Evolutionary conservation across 2,329 filamentous ascomycete species (phyloP).

Genomic region (Stagonosporopsis tanaceti): DNA sequence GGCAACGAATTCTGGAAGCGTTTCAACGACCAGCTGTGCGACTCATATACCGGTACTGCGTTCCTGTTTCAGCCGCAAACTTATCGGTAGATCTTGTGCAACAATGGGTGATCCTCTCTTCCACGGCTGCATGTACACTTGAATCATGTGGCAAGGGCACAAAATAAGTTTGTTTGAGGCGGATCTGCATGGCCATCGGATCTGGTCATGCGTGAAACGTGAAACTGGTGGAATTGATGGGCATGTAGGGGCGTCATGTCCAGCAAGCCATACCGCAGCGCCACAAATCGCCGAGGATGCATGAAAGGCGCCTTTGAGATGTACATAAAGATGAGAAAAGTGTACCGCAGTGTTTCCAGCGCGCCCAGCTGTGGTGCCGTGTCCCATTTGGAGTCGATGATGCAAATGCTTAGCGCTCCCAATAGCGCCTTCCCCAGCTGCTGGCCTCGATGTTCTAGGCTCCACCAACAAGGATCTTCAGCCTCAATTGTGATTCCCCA

Average conservation of each 20-base stretch:
- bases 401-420: neutral
- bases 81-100: slow-evolving; percentile 15
- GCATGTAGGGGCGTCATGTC: neutral
- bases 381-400: neutral
- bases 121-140: slow-evolving; percentile 12
- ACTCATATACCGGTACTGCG: slow-evolving; percentile 15
- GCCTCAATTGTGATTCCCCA: slow-evolving; percentile 1
- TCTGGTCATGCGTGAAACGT: slow-evolving; percentile 7
- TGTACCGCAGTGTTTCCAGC: neutral
- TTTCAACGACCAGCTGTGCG: slow-evolving; percentile 25
- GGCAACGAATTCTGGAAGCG: slow-evolving; percentile 8
- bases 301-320: slow-evolving; percentile 2
- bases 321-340: neutral
- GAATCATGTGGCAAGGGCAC: slow-evolving; percentile 13
- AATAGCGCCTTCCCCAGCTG: slow-evolving; percentile 10
- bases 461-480: slow-evolving; percentile 2
- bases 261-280: neutral
- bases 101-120: slow-evolving; percentile 12
- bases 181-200: slow-evolving; percentile 4
- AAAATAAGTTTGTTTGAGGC: slow-evolving; percentile 7
- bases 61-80: slow-evolving; percentile 23
- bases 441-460: neutral
- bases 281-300: neutral
- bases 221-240: slow-evolving; percentile 6
- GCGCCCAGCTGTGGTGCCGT: neutral